Evolutionary conservation across 805 yeast genomes (phyloP).

Genomic region (Wickerhamomyces sydowiorum): DNA sequence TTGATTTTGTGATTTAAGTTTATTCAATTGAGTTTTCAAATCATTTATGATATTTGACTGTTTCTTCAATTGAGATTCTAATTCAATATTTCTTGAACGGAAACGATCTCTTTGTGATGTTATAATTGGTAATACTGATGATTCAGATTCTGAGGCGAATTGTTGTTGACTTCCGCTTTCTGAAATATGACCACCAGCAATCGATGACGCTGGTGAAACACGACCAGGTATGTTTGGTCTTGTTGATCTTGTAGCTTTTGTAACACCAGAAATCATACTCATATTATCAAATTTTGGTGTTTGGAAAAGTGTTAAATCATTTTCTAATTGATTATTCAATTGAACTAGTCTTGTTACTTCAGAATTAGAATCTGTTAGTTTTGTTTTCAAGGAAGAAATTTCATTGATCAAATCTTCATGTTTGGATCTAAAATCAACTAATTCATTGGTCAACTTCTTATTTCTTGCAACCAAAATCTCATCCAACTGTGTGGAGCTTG

Average conservation of each 20-base stretch:
- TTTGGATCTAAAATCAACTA: constrained; percentile 59
- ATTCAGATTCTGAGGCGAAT: constrained; percentile 26
- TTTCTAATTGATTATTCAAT: constrained; percentile 61
- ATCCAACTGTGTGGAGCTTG: constrained; percentile 33
- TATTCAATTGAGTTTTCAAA: constrained; percentile 56
- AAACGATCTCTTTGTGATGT: constrained; percentile 95
- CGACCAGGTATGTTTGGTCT: constrained; percentile 25
- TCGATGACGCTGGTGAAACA: constrained; percentile 48
- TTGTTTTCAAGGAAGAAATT: constrained; percentile 33
- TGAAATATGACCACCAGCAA: constrained; percentile 36
- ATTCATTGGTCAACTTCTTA: constrained; percentile 63
- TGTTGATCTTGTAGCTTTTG: constrained; percentile 29
- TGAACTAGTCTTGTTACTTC: constrained; percentile 38
- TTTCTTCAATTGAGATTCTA: constrained; percentile 75
- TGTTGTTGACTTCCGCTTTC: constrained; percentile 13
- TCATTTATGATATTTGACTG: constrained; percentile 48
- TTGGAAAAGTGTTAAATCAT: constrained; percentile 61
- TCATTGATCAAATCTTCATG: constrained; percentile 40
- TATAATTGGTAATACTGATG: constrained; percentile 71
- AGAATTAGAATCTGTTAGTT: constrained; percentile 26
- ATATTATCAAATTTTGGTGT: constrained; percentile 43
- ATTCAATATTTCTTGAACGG: constrained; percentile 72
- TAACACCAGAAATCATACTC: constrained; percentile 57
- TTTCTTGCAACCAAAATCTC: constrained; percentile 64
- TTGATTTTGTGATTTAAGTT: constrained; percentile 66